Conservation (phyloP, 1,284 basidiomycete genomes). For the Leucocoprinus gongylophorus region DNA sequence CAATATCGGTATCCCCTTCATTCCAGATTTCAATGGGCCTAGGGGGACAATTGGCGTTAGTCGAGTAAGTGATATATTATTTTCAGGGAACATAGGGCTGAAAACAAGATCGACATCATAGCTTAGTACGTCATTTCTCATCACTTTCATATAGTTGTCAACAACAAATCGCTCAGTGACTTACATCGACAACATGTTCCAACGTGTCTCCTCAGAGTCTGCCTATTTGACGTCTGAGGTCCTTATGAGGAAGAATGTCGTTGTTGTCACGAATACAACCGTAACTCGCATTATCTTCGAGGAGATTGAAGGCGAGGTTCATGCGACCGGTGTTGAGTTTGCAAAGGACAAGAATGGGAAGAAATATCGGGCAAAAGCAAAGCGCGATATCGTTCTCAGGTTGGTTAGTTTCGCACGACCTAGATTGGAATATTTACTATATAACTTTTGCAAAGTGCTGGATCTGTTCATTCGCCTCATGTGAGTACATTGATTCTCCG, state of each 20-base stretch:
- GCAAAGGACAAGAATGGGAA: slow-evolving; percentile 28
- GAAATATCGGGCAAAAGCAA: slow-evolving; percentile 38
- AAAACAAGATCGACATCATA: slow-evolving; percentile 14
- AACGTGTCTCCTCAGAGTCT: slow-evolving; percentile 53
- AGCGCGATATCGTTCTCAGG: slow-evolving; percentile 58
- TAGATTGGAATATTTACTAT: background rate
- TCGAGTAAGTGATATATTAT: slow-evolving; percentile 34
- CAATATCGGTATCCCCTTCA: slow-evolving; percentile 41
- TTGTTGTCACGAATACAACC: slow-evolving; percentile 45
- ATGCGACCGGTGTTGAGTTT: slow-evolving; percentile 59
- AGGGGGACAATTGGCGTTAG: slow-evolving; percentile 45
- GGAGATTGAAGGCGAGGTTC: slow-evolving; percentile 31
- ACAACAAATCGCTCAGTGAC: slow-evolving; percentile 41
- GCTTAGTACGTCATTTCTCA: slow-evolving; percentile 29
- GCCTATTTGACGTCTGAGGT: slow-evolving; percentile 61
- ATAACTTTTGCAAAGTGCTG: slow-evolving; percentile 37
- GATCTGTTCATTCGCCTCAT: slow-evolving; percentile 57
- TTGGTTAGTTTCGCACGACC: slow-evolving; percentile 25
- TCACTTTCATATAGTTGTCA: background rate
- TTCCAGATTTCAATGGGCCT: slow-evolving; percentile 44
- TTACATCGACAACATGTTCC: slow-evolving; percentile 44
- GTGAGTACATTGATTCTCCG: slow-evolving; percentile 22
- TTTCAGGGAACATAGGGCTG: background rate
- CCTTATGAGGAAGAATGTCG: slow-evolving; percentile 54
- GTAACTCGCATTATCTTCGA: slow-evolving; percentile 58